Conservation (phyloP, 495 filamentous ascomycete species). For the Penicillium cataractarum region DNA sequence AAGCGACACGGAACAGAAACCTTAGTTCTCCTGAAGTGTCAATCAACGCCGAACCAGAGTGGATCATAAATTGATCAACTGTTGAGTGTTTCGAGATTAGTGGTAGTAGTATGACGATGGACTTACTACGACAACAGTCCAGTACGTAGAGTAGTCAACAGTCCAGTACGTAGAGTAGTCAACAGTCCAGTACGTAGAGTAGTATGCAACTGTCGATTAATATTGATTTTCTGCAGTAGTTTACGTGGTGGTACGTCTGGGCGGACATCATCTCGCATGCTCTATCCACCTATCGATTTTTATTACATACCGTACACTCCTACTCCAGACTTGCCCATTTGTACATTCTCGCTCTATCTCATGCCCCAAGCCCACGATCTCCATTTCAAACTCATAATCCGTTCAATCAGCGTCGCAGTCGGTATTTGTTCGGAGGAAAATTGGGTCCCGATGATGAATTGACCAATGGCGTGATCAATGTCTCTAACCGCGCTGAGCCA, state of each 20-base stretch:
- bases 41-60: neutral
- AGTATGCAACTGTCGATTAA: neutral
- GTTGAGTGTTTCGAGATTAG: no score
- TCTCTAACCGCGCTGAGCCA: slow-evolving; percentile 11
- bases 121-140: neutral
- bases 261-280: neutral
- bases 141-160: no score
- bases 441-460: slow-evolving; percentile 19
- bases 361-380: neutral
- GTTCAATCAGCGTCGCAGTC: slow-evolving; percentile 18
- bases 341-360: neutral
- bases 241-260: slow-evolving; percentile 1
- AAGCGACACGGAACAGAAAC: neutral
- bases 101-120: no score
- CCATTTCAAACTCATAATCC: neutral
- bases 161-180: no score
- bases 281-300: slow-evolving; percentile 1
- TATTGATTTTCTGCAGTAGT: neutral
- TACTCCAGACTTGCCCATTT: neutral
- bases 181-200: no score
- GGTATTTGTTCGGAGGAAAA: slow-evolving; percentile 41
- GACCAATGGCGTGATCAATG: slow-evolving; percentile 23
- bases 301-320: neutral
- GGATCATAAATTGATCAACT: no score
- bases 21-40: slow-evolving; percentile 8